phyloP scores from a whole-genome alignment of 768 basidiomycete genomes.

The Mycena haematopus region DNA sequence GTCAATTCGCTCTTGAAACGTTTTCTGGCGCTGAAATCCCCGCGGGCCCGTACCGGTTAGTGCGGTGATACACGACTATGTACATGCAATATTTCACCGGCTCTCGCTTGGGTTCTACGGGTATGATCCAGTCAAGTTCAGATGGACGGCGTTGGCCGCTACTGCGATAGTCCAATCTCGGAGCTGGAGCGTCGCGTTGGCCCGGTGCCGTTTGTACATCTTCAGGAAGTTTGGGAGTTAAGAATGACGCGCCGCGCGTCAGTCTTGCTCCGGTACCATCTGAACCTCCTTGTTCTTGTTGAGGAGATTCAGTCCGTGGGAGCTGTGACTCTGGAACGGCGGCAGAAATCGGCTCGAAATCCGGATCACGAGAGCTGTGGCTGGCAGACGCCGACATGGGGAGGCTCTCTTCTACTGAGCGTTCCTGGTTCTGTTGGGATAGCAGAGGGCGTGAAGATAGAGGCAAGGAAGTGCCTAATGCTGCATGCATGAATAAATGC shows the following conservation, averaged over 20 bases:
- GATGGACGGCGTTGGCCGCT: constrained; percentile 33
- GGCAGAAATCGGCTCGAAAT: neutral
- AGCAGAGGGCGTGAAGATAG: neutral
- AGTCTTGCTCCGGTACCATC: neutral
- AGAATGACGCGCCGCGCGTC: neutral
- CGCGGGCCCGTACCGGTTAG: no score
- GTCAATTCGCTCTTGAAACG: constrained; percentile 57
- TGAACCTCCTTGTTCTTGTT: neutral
- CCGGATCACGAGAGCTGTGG: neutral
- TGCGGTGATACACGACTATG: neutral
- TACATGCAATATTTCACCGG: neutral
- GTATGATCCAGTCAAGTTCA: constrained; percentile 49
- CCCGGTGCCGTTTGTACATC: neutral
- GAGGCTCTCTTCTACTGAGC: neutral
- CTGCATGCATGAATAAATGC: neutral
- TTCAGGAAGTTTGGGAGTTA: constrained; percentile 4
- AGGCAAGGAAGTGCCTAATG: neutral
- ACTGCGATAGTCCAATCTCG: neutral
- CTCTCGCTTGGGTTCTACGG: constrained; percentile 37
- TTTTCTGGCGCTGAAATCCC: constrained; percentile 36
- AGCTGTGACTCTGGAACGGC: neutral
- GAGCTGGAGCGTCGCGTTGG: neutral
- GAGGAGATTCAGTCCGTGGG: neutral
- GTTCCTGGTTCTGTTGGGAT: neutral
- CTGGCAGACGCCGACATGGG: neutral